These are phyloP conservation scores for Histomonas meleagridis DNA, from an alignment of 208 protist species.

Conservation along the genomic window DNA sequence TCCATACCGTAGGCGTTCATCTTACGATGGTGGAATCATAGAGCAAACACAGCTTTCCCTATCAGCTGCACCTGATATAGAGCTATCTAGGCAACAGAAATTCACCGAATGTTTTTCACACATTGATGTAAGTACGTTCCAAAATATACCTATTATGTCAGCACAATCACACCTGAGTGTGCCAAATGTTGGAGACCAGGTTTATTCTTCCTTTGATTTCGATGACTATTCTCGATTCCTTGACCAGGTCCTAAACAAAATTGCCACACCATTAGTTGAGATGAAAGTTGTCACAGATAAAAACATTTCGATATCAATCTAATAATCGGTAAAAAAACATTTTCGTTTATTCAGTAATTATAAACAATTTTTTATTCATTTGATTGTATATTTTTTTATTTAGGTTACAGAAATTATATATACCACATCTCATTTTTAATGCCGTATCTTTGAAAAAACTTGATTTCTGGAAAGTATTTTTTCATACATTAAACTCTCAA, in stretches of 20 bases:
- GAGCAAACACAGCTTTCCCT: background rate
- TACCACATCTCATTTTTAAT: too few relatives aligned
- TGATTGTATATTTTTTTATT: too few relatives aligned
- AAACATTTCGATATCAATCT: too few relatives aligned
- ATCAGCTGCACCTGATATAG: background rate
- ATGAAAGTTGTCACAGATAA: too few relatives aligned
- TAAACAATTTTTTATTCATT: too few relatives aligned
- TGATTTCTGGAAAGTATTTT: too few relatives aligned
- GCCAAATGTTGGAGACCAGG: background rate
- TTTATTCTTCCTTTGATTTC: background rate
- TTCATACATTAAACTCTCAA: too few relatives aligned
- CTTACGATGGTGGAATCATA: background rate
- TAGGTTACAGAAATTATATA: too few relatives aligned
- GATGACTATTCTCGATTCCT: background rate
- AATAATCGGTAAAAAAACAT: too few relatives aligned
- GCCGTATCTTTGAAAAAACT: too few relatives aligned
- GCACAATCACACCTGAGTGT: background rate
- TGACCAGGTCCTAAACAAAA: background rate
- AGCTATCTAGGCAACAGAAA: background rate
- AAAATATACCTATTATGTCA: conserved; percentile 27
- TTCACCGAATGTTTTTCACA: conserved; percentile 29
- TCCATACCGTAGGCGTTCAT: too few relatives aligned
- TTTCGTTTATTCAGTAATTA: too few relatives aligned
- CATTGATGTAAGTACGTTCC: conserved; percentile 27
- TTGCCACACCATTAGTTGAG: background rate